Conservation (phyloP, 495 filamentous ascomycete species). For the Astrothelium macrocarpum region DNA sequence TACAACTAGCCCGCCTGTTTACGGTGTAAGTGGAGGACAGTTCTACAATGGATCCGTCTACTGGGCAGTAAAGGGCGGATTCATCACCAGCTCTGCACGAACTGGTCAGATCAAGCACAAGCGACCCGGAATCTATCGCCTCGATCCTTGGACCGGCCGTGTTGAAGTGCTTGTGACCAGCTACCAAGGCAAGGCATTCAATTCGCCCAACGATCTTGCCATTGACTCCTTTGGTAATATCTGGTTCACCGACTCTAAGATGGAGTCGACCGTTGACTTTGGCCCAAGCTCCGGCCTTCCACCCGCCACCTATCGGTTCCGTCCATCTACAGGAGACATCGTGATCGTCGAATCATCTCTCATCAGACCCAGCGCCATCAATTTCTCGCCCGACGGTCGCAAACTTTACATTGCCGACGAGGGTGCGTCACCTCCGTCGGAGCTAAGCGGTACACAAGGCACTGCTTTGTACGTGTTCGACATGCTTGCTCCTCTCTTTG, state of each 20-base stretch:
- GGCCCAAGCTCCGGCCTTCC: constrained; percentile 24
- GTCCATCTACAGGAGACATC: constrained; percentile 30
- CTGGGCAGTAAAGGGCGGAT: constrained; percentile 14
- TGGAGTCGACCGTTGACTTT: constrained; percentile 29
- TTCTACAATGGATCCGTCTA: constrained; percentile 20
- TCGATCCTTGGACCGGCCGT: constrained; percentile 26
- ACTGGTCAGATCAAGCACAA: too few species aligned
- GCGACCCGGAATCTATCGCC: constrained; percentile 17
- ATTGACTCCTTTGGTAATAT: constrained; percentile 37
- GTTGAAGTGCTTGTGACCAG: constrained; percentile 22
- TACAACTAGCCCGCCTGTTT: constrained; percentile 31
- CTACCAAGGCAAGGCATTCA: constrained; percentile 27
- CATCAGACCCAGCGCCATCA: constrained; percentile 36
- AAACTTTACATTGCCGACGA: constrained; percentile 33
- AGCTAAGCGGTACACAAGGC: too few species aligned
- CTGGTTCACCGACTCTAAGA: constrained; percentile 54
- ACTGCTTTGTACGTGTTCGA: too few species aligned
- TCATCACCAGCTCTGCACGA: constrained; percentile 9
- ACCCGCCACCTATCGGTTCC: constrained; percentile 40
- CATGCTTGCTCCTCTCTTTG: too few species aligned
- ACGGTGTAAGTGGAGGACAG: constrained; percentile 23
- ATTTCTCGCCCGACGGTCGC: constrained; percentile 36
- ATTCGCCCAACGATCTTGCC: constrained; percentile 24
- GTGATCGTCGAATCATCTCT: constrained; percentile 24
- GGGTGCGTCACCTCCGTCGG: too few species aligned